Conservation (phyloP, 2,329 filamentous ascomycete species). For the Sporothrix schenckii region DNA sequence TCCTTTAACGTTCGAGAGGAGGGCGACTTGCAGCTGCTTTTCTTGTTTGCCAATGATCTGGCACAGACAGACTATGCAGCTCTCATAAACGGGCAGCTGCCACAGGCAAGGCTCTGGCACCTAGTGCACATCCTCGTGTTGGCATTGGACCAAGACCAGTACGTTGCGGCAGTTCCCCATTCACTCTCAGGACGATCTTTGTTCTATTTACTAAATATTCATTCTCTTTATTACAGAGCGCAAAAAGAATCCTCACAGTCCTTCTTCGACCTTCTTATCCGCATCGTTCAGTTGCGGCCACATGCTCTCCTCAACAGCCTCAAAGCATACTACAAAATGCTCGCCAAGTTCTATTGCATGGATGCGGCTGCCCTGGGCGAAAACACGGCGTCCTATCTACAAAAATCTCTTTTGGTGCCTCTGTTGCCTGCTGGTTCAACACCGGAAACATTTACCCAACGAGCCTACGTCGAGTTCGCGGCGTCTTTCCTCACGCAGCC, state of each 20-base stretch:
- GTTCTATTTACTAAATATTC: neutral
- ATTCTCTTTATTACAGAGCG: neutral
- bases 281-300: slow-evolving; percentile 33
- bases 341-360: slow-evolving; percentile 32
- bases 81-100: slow-evolving; percentile 43
- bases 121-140: slow-evolving; percentile 47
- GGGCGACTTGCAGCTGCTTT: slow-evolving; percentile 56
- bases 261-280: slow-evolving; percentile 32
- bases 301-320: slow-evolving; percentile 35
- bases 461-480: slow-evolving; percentile 46
- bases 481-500: slow-evolving; percentile 46
- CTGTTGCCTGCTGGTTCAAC: neutral
- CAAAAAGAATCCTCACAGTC: neutral
- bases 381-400: slow-evolving; percentile 30
- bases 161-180: neutral
- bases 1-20: slow-evolving; percentile 51
- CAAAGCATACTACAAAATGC: slow-evolving; percentile 35
- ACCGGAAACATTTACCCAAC: slow-evolving; percentile 22
- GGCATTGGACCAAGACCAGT: slow-evolving; percentile 41
- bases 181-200: neutral
- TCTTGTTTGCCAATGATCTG: slow-evolving; percentile 51
- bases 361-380: slow-evolving; percentile 25
- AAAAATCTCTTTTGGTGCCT: slow-evolving; percentile 35
- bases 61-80: slow-evolving; percentile 43
- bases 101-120: slow-evolving; percentile 42